Evolutionary conservation across 176 grass and related monocot genomes (phyloP).

Genomic region (Alopecurus myosuroides): DNA sequence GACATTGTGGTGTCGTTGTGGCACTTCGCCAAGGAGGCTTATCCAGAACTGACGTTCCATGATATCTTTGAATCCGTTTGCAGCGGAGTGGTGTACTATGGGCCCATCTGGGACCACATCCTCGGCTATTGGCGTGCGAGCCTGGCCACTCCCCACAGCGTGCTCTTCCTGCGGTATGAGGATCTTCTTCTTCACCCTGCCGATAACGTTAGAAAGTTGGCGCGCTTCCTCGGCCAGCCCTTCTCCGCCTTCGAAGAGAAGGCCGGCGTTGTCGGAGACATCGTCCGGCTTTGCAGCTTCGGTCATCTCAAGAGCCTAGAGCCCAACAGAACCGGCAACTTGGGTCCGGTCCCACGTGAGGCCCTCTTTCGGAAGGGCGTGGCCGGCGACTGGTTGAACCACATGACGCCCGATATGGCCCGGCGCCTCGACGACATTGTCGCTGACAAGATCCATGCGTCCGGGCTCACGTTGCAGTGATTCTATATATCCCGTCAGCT

Average conservation of each 20-base stretch:
- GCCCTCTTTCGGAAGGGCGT: too few relatives aligned
- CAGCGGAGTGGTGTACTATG: background rate
- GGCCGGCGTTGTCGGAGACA: background rate
- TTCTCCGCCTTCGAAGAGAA: background rate
- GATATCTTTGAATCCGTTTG: too few relatives aligned
- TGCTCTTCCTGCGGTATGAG: conserved; percentile 40
- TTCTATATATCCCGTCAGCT: too few relatives aligned
- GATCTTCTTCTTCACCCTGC: conserved; percentile 7
- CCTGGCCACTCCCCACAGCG: background rate
- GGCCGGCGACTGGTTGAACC: conserved; percentile 15
- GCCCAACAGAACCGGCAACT: background rate
- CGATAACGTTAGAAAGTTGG: background rate
- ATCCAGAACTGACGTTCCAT: too few relatives aligned
- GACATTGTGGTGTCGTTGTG: background rate
- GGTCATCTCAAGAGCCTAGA: background rate
- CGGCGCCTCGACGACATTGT: too few relatives aligned
- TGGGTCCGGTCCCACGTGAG: background rate
- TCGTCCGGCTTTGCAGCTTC: conserved; percentile 24
- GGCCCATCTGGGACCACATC: conserved; percentile 36
- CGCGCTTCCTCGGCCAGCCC: too few relatives aligned
- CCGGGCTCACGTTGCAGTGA: too few relatives aligned
- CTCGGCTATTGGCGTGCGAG: too few relatives aligned
- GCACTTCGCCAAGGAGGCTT: background rate
- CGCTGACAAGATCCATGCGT: too few relatives aligned
- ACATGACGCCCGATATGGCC: conserved; percentile 15